A percentile compares a stretch with the other conserved stretches of the same genome.
These are phyloP conservation scores for Sporothrix curviconia DNA, from an alignment of 2,329 filamentous ascomycete genomes.

Conservation along the genomic window DNA sequence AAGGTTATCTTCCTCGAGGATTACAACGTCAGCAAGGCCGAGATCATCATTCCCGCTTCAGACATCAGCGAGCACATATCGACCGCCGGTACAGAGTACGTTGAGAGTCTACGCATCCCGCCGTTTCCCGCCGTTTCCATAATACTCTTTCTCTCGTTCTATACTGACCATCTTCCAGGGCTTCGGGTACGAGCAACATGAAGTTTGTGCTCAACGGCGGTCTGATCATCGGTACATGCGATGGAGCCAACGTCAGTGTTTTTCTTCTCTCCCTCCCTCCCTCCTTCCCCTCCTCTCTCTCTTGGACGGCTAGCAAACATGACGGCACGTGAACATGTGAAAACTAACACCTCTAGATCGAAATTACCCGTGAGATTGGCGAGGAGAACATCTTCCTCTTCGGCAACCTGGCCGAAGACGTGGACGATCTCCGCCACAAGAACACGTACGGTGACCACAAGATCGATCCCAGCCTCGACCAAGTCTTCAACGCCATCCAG, in stretches of 20 bases:
- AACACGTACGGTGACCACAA: slow-evolving; percentile 78
- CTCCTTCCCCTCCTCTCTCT: background rate
- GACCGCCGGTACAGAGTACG: slow-evolving; percentile 84
- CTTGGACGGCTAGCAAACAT: too few species aligned
- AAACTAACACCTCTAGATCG: slow-evolving; percentile 54
- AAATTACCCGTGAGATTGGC: slow-evolving; percentile 94
- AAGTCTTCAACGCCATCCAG: slow-evolving; percentile 80
- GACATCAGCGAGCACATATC: slow-evolving; percentile 99
- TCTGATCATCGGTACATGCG: slow-evolving; percentile 94
- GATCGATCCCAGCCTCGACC: slow-evolving; percentile 67
- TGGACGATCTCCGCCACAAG: slow-evolving; percentile 86
- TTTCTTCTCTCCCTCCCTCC: background rate
- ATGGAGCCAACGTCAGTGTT: slow-evolving; percentile 84
- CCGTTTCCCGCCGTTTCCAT: too few species aligned
- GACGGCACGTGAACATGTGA: too few species aligned
- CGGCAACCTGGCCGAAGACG: slow-evolving; percentile 89
- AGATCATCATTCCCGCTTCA: slow-evolving; percentile 89
- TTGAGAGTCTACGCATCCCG: too few species aligned
- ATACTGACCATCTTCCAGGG: slow-evolving; percentile 32
- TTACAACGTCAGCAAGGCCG: slow-evolving; percentile 99
- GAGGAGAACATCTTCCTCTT: slow-evolving; percentile 99
- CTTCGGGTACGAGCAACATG: slow-evolving; percentile 93
- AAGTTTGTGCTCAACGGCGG: slow-evolving; percentile 98
- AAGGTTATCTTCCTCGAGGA: slow-evolving; percentile 98
- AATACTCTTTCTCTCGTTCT: too few species aligned